Evolutionary conservation across 495 filamentous ascomycete genomes (phyloP).

Genomic region (Xylaria sp.): DNA sequence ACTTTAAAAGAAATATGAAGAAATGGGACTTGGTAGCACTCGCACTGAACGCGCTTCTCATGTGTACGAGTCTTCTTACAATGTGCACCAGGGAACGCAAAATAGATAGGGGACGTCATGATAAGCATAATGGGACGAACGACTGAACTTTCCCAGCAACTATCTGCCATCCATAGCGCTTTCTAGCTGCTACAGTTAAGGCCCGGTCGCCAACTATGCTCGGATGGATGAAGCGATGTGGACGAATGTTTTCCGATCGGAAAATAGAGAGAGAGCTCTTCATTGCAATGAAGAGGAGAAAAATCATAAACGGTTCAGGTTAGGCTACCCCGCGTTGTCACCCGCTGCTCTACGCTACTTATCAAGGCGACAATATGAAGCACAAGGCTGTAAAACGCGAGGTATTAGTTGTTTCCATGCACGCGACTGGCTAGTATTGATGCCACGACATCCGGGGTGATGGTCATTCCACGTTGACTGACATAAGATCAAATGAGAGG

Average conservation of each 20-base stretch:
- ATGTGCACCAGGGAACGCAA: not conserved
- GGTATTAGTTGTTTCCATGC: not conserved
- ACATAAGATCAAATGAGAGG: not conserved
- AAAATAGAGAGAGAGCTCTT: no score
- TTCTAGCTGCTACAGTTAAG: not conserved
- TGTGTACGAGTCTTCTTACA: not conserved
- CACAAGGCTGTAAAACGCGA: not conserved
- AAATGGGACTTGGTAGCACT: not conserved
- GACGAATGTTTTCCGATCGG: no score
- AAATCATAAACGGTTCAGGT: no score
- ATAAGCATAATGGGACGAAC: not conserved
- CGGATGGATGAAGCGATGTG: not conserved
- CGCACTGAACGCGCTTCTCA: not conserved
- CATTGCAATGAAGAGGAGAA: no score
- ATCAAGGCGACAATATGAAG: not conserved
- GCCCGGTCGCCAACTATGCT: not conserved
- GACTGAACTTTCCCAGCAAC: not conserved
- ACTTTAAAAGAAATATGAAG: not conserved
- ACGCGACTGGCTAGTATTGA: not conserved
- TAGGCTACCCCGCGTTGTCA: slow-evolving; percentile 5
- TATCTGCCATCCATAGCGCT: not conserved
- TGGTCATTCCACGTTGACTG: not conserved
- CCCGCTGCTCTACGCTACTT: not conserved
- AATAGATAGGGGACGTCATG: not conserved
- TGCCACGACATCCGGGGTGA: not conserved